Base-by-base conservation (phyloP, 2,329 filamentous ascomycete genomes). In the Shiraia bambusicola region DNA sequence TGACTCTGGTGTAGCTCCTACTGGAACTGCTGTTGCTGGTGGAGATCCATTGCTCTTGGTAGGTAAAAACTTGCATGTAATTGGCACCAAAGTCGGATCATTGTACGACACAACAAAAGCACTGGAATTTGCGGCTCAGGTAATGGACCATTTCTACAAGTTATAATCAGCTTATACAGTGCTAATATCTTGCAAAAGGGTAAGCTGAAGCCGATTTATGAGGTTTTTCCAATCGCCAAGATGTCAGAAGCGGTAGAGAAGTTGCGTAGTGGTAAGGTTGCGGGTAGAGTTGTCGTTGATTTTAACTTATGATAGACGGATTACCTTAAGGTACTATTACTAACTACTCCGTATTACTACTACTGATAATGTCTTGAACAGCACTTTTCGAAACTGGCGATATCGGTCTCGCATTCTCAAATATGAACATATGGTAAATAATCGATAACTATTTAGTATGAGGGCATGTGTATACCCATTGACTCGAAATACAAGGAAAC, bases 201-300 rank as follows among this genome's bases (percentile, higher is more conserved):
- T 1, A 56, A 73, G 46, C 52, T 78, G 31, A 71, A 72, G 52
- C 67, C 69, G 34, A 73, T 78, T 11, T 68, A 65, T 13, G 74
- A 76, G 45, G 69, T 76, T 1, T 66, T 70, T 37, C 67, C 68
- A 0, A 56, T 77, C 31, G 67, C 69, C 15, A 56, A 65, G 15
- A 61, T 77, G 38, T 63, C 74, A 6, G 74, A 77, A 38, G 74
- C 71, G n/a, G 71, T 78, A 10, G 65, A 74, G 42, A 71, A 72
- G 43, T 50, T 79, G 52, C 61, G 67, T 28, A 63, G 61, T 28
- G 74, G 74, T 2, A 64, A 78, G 40, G 67, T 78, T 14, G 72
- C 75, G 3, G 76, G 76, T 1, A 61, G 75, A 5, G 66, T 76
- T 34, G 76, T 78, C 11, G 69, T 78, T 22, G 72, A 77, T 46